Conservation (phyloP, 495 filamentous ascomycete species). For the Lasiosphaeria hispida region DNA sequence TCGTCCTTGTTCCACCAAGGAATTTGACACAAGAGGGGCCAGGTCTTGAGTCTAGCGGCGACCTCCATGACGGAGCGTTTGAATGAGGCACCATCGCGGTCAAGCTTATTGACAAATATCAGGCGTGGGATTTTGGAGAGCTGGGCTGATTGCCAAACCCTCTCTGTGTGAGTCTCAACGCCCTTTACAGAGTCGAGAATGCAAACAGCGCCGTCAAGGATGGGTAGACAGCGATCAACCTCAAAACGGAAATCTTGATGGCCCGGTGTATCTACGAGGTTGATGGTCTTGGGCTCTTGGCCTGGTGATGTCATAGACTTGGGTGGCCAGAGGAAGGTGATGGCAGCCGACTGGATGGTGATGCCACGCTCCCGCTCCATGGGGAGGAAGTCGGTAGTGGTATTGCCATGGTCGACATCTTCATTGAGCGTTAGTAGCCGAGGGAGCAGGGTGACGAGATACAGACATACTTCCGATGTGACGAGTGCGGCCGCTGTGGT, state of each 20-base stretch:
- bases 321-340: constrained; percentile 82
- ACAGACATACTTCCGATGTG: constrained; percentile 69
- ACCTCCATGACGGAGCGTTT: constrained; percentile 82
- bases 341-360: constrained; percentile 96
- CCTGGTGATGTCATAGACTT: constrained; percentile 31
- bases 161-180: constrained; percentile 96
- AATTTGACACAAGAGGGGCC: constrained; percentile 90
- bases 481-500: constrained; percentile 86
- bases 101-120: constrained; percentile 93
- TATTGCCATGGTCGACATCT: constrained; percentile 97
- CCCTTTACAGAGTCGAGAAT: constrained; percentile 96
- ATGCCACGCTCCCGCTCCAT: constrained; percentile 92
- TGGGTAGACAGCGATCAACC: constrained; percentile 86
- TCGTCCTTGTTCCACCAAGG: constrained; percentile 85
- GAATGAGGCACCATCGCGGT: constrained; percentile 91
- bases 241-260: constrained; percentile 99
- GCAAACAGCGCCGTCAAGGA: constrained; percentile 92
- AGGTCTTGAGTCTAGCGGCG: constrained; percentile 71
- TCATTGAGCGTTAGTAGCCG: neutral
- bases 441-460: neutral
- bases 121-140: constrained; percentile 82
- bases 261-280: constrained; percentile 95
- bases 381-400: constrained; percentile 95
- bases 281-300: constrained; percentile 59
- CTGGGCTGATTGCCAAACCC: constrained; percentile 91